Evolutionary conservation across 2,329 filamentous ascomycete species (phyloP).

Genomic region (Xylaria sp.): DNA sequence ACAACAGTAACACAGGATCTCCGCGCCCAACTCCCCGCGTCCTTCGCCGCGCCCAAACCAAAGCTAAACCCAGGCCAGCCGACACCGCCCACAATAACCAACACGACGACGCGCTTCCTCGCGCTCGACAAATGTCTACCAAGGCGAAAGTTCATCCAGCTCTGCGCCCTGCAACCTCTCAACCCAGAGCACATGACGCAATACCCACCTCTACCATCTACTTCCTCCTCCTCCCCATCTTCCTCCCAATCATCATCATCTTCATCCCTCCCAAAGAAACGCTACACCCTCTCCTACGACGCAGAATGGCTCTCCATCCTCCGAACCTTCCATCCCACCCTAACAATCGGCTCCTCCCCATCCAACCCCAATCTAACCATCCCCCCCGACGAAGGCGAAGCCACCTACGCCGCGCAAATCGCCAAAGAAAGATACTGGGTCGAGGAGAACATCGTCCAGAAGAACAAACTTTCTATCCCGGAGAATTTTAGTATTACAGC

Average conservation of each 20-base stretch:
- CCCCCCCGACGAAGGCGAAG: slow-evolving; percentile 68
- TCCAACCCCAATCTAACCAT: slow-evolving; percentile 60
- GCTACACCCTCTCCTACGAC: slow-evolving; percentile 77
- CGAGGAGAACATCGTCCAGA: slow-evolving; percentile 71
- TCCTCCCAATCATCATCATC: not conserved
- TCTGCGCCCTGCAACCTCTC: slow-evolving; percentile 66
- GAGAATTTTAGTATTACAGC: slow-evolving; percentile 80
- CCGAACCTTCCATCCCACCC: slow-evolving; percentile 73
- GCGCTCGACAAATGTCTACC: slow-evolving; percentile 91
- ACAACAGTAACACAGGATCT: slow-evolving; percentile 64
- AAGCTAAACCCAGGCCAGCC: slow-evolving; percentile 60
- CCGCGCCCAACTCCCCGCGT: slow-evolving; percentile 75
- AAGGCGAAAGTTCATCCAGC: slow-evolving; percentile 79
- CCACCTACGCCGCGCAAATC: slow-evolving; percentile 70
- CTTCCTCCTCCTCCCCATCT: not conserved
- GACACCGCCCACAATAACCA: slow-evolving; percentile 74
- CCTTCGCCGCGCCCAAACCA: slow-evolving; percentile 60
- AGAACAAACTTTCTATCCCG: slow-evolving; percentile 70
- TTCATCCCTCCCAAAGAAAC: no score
- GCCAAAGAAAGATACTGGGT: slow-evolving; percentile 79
- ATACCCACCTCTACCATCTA: no score
- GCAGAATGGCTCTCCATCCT: slow-evolving; percentile 95
- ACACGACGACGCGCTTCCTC: slow-evolving; percentile 81
- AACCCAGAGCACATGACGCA: slow-evolving; percentile 40
- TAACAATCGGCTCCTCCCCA: slow-evolving; percentile 71